Evolutionary conservation across 202 grass and related monocot species (phyloP).

Genomic region (Tripidium arundinaceum): DNA sequence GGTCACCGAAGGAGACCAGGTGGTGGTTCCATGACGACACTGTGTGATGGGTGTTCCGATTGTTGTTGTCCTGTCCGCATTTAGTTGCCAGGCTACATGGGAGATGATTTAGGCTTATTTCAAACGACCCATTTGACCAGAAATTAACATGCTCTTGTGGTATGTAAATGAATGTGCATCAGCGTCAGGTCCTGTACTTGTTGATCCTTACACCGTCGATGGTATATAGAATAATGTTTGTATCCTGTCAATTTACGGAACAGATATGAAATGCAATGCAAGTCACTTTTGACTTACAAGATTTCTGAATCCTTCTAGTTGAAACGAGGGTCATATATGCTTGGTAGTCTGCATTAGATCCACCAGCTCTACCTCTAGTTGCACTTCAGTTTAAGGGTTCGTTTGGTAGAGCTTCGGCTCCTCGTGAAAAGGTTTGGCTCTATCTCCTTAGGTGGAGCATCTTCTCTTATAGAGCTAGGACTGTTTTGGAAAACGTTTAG

Average conservation of each 20-base stretch:
- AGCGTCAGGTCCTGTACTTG: neutral
- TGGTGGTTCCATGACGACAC: conserved; percentile 99
- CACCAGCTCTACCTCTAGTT: neutral
- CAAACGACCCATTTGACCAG: conserved; percentile 29
- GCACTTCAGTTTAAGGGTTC: too few species aligned
- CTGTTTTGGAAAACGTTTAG: too few species aligned
- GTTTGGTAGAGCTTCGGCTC: too few species aligned
- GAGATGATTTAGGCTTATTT: conserved; percentile 45
- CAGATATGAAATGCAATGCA: neutral
- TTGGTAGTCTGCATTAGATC: neutral
- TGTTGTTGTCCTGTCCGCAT: neutral
- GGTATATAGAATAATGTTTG: conserved; percentile 37
- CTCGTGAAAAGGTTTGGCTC: too few species aligned
- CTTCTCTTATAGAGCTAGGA: too few species aligned
- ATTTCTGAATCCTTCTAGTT: neutral
- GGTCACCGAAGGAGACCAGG: conserved; percentile 90
- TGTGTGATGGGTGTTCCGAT: conserved; percentile 42
- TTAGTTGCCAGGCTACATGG: conserved; percentile 19
- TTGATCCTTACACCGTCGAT: conserved; percentile 11
- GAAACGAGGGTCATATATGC: neutral
- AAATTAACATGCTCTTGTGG: conserved; percentile 31
- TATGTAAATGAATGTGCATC: conserved; percentile 42
- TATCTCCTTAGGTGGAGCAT: too few species aligned
- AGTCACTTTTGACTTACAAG: neutral
- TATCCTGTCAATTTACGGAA: conserved; percentile 1